Evolutionary conservation across 345 rosid genomes (phyloP), one percentile per base, ranked within the genome.

Genomic region (Salix arbutifolia): DNA sequence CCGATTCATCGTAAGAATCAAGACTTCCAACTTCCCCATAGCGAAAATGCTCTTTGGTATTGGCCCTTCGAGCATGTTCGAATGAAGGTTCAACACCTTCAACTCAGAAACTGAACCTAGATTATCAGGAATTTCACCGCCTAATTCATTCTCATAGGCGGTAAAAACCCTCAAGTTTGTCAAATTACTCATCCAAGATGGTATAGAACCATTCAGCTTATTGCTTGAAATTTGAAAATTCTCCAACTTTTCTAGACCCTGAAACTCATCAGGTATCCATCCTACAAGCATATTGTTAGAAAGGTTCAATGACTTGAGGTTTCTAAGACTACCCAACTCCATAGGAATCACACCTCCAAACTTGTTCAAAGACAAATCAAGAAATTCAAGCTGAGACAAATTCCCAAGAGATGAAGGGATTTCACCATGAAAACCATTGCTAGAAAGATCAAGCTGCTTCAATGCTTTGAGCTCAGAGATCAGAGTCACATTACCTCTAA

Each of bases 191-290:
- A 96, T 78, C 96, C 96, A 92, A n/a, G 25, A 65, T 21, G 99
- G 98, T 75, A 96, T 86, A 50, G 94, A 80, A 61, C 98, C 98
- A 75, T 83, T 89, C 80, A 96, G 87, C 38, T 74, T 83, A 84
- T 96, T 96, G 80, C 84, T 87, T 68, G 96, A 92, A 85, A 92
- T 66, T 72, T 91, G 97, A 80, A 96, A 83, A 64, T 93, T 97
- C 80, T 87, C 87, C 84, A 96, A 84, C 78, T 80, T 91, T 67
- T 82, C 77, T 5, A 89, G 82, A 71, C 61, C 35, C 67, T 3
- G 98, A 65, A 82, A 74, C 72, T 82, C 84, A 28, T 62, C 72
- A 25, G 80, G 97, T 19, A 95, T 86, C 52, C 78, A 83, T 0
- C 94, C 97, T 65, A 85, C 79, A 65, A 95, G 72, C 28, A 67